Percentiles rank a stretch among this genome's conserved stretches.
Conservation (phyloP, 2,329 filamentous ascomycete species). For the Ophiognomonia clavigignenti-juglandacearum region DNA sequence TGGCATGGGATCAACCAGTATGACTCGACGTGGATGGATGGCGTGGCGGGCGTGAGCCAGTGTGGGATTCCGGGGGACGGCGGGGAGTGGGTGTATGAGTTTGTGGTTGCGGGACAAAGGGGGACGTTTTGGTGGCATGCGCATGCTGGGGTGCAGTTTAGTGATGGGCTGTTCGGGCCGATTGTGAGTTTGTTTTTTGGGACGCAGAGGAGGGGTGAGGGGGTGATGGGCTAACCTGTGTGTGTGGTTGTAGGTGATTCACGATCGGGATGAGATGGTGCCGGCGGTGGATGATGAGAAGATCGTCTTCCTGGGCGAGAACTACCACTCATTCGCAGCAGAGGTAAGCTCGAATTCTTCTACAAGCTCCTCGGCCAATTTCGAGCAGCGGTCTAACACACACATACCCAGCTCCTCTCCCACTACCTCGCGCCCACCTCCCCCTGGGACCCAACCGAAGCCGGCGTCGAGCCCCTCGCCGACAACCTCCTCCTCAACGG, state of each 20-base stretch:
- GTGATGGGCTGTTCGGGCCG: slow-evolving; percentile 59
- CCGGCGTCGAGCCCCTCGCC: slow-evolving; percentile 34
- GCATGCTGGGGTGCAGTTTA: slow-evolving; percentile 56
- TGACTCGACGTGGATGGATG: slow-evolving; percentile 62
- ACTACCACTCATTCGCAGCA: slow-evolving; percentile 32
- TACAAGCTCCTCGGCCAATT: not conserved
- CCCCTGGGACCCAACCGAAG: slow-evolving; percentile 28
- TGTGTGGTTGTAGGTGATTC: slow-evolving; percentile 31
- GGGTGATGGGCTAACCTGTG: too few species aligned
- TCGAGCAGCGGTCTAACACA: not conserved
- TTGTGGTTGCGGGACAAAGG: slow-evolving; percentile 38
- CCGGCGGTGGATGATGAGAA: slow-evolving; percentile 28
- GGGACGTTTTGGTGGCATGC: slow-evolving; percentile 54
- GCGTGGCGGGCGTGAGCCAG: slow-evolving; percentile 56
- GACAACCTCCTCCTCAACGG: slow-evolving; percentile 38
- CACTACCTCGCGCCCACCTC: slow-evolving; percentile 30
- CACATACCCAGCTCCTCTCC: slow-evolving; percentile 19
- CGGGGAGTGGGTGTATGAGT: slow-evolving; percentile 53
- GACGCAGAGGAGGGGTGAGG: not conserved
- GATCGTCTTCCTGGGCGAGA: slow-evolving; percentile 33
- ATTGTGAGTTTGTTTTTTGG: slow-evolving; percentile 36
- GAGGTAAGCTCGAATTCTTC: slow-evolving; percentile 21
- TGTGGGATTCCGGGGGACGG: slow-evolving; percentile 52
- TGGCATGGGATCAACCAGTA: slow-evolving; percentile 66
- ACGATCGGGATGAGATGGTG: slow-evolving; percentile 28